phyloP scores from a whole-genome alignment of 1,139 yeast species.

The Meyerozyma sp. region DNA sequence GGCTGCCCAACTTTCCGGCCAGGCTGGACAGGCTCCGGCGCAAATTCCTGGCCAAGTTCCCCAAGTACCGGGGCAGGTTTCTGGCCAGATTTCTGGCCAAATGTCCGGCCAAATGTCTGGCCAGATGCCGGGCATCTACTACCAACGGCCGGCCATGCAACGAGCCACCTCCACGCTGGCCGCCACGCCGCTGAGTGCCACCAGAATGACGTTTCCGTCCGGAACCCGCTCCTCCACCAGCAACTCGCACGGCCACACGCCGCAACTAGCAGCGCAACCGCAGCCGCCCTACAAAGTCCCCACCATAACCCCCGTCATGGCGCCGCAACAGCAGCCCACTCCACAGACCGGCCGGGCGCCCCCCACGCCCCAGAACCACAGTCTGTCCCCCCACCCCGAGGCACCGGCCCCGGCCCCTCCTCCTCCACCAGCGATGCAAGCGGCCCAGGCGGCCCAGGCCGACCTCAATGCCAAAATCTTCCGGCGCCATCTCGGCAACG shows the following conservation, averaged over 20 bases:
- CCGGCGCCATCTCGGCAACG: slow-evolving; percentile 40
- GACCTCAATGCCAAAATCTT: slow-evolving; percentile 33
- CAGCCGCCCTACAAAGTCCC: slow-evolving; percentile 2
- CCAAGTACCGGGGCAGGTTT: no score
- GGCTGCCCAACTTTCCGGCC: no score
- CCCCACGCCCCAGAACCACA: slow-evolving; percentile 2
- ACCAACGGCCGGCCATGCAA: neutral
- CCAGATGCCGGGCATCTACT: neutral
- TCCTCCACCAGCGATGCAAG: slow-evolving; percentile 1
- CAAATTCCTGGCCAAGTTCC: no score
- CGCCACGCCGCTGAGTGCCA: slow-evolving; percentile 1
- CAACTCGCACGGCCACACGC: slow-evolving; percentile 1
- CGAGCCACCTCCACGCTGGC: neutral
- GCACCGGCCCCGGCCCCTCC: neutral
- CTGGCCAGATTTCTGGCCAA: neutral
- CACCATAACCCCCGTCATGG: slow-evolving; percentile 9
- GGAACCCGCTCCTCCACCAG: neutral
- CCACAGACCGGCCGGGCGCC: slow-evolving; percentile 14
- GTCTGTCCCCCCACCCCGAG: neutral
- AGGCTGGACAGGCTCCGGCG: neutral
- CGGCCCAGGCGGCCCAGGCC: slow-evolving; percentile 17
- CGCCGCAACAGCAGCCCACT: slow-evolving; percentile 15
- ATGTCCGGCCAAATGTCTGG: neutral
- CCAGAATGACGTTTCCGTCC: neutral
- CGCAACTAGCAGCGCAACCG: neutral